Evolutionary conservation across 2,329 filamentous ascomycete genomes (phyloP).

Genomic region (Aurifilum marmelostoma): DNA sequence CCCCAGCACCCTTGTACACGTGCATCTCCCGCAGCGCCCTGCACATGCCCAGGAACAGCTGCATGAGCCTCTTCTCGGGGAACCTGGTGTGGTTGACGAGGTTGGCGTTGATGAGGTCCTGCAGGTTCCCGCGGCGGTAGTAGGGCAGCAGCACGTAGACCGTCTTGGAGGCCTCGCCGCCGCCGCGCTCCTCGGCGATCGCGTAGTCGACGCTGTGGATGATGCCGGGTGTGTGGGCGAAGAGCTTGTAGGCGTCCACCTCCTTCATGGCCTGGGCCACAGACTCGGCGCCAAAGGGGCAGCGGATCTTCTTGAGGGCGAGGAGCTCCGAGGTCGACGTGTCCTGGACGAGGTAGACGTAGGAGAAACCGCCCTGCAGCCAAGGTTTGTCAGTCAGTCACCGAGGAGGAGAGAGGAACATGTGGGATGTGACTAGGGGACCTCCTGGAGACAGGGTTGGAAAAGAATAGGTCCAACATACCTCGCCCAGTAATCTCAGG

Average conservation of each 20-base stretch:
- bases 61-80: slow-evolving; percentile 85
- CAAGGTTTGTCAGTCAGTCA: background rate
- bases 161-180: slow-evolving; percentile 73
- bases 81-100: slow-evolving; percentile 92
- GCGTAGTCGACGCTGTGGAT: slow-evolving; percentile 84
- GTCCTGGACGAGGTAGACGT: slow-evolving; percentile 98
- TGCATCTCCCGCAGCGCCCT: slow-evolving; percentile 89
- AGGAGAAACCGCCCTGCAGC: slow-evolving; percentile 87
- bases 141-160: slow-evolving; percentile 97
- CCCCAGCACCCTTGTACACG: slow-evolving; percentile 68
- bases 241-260: slow-evolving; percentile 94
- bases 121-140: slow-evolving; percentile 91
- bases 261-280: slow-evolving; percentile 94
- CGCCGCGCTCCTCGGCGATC: slow-evolving; percentile 73
- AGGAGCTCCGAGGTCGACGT: slow-evolving; percentile 81
- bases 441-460: background rate
- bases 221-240: slow-evolving; percentile 80
- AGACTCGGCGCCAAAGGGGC: slow-evolving; percentile 95
- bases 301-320: slow-evolving; percentile 98
- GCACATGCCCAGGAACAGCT: slow-evolving; percentile 89
- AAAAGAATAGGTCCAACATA: slow-evolving; percentile 43
- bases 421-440: background rate
- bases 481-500: slow-evolving; percentile 87
- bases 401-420: no score
- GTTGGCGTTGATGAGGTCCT: slow-evolving; percentile 98